Percentiles rank a stretch among this genome's conserved stretches.
Conservation (phyloP, 495 filamentous ascomycete species). For the Aspergillus funiculosus region DNA sequence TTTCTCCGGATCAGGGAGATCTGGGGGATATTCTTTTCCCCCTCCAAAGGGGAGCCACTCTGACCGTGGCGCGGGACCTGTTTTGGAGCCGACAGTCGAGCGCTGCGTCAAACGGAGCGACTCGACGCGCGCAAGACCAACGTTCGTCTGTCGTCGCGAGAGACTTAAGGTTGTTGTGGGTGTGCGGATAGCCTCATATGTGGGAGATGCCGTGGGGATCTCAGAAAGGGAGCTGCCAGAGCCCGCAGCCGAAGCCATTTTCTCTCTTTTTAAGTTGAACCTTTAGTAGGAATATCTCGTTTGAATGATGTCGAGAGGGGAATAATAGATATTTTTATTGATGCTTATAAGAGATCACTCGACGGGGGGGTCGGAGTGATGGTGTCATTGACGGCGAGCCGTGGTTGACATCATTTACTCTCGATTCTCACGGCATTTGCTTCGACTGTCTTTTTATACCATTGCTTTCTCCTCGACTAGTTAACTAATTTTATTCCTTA, state of each 20-base stretch:
- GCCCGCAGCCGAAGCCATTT: slow-evolving; percentile 3
- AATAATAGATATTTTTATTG: slow-evolving; percentile 1
- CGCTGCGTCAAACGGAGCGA: slow-evolving; percentile 30
- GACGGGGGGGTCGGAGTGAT: slow-evolving; percentile 11
- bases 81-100: slow-evolving; percentile 31
- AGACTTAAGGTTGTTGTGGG: slow-evolving; percentile 3
- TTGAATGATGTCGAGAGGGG: not conserved
- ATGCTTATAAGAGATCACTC: not conserved
- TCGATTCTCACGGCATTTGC: too few relatives aligned
- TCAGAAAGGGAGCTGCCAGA: slow-evolving; percentile 4
- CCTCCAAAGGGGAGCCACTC: slow-evolving; percentile 35
- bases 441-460: too few relatives aligned
- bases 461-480: too few relatives aligned
- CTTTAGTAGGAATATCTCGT: not conserved
- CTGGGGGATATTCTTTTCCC: slow-evolving; percentile 41
- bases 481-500: too few relatives aligned
- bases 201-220: not conserved
- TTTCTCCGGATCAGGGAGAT: slow-evolving; percentile 40
- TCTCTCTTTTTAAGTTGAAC: not conserved
- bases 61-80: slow-evolving; percentile 17
- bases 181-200: slow-evolving; percentile 6
- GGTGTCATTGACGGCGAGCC: slow-evolving; percentile 15
- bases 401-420: too few relatives aligned
- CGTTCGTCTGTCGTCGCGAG: slow-evolving; percentile 24
- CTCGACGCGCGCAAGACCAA: slow-evolving; percentile 33